Percentiles rank a stretch among this genome's conserved stretches.
Conservation (phyloP, 2,329 filamentous ascomycete genomes). For the Colletotrichum lini region DNA sequence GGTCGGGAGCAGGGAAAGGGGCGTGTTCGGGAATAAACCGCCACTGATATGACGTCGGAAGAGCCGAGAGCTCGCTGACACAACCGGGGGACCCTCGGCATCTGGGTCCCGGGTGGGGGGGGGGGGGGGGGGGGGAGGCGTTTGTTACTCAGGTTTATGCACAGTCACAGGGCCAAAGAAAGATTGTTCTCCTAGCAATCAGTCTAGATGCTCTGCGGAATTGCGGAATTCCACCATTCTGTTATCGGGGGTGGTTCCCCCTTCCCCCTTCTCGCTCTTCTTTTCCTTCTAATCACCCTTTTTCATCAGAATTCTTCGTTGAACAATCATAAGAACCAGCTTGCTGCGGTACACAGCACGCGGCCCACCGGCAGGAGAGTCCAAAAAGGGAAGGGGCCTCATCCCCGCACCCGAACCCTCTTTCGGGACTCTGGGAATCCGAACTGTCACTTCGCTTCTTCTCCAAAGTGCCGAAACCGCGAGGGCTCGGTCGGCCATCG, state of each 20-base stretch:
- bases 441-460: conserved; percentile 14
- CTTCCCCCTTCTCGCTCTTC: neutral
- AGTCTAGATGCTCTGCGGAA: no score
- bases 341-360: neutral
- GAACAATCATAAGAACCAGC: neutral
- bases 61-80: conserved; percentile 4
- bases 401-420: neutral
- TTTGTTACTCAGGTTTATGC: neutral
- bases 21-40: conserved; percentile 21
- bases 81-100: conserved; percentile 27
- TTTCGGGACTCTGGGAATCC: neutral
- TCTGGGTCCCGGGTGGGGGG: conserved; percentile 14
- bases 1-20: neutral
- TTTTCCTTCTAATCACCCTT: no score
- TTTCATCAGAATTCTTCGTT: no score
- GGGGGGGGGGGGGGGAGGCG: neutral
- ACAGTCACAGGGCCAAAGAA: conserved; percentile 6
- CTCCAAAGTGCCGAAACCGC: conserved; percentile 18
- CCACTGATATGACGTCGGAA: conserved; percentile 23
- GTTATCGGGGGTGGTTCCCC: no score
- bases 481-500: neutral
- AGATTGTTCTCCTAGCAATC: no score
- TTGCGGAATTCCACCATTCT: neutral
- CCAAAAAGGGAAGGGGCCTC: neutral
- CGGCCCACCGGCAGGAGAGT: neutral